These are phyloP conservation scores for Lasiosphaeria miniovina DNA, from an alignment of 495 filamentous ascomycete species.

Conservation along the genomic window DNA sequence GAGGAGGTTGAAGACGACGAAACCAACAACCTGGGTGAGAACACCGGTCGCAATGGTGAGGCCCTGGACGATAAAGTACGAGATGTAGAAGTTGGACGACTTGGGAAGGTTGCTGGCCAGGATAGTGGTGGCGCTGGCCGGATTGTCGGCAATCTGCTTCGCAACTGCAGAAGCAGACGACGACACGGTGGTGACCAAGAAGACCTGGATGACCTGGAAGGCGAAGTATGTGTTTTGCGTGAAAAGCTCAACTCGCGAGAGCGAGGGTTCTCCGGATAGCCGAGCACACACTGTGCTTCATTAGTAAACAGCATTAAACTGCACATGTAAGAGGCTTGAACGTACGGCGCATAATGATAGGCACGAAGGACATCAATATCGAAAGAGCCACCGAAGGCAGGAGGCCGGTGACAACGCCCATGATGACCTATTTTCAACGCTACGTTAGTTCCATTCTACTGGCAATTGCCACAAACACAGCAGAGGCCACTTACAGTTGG, in stretches of 20 bases:
- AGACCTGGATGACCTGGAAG: conserved; percentile 95
- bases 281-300: conserved; percentile 59
- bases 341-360: conserved; percentile 66
- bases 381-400: conserved; percentile 77
- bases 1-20: conserved; percentile 73
- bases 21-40: conserved; percentile 72
- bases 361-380: conserved; percentile 85
- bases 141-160: conserved; percentile 60
- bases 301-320: conserved; percentile 9
- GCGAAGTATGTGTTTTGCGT: conserved; percentile 91
- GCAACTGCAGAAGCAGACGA: conserved; percentile 69
- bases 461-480: not conserved
- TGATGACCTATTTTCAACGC: conserved; percentile 40
- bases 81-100: conserved; percentile 90
- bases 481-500: conserved; percentile 39
- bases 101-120: conserved; percentile 74
- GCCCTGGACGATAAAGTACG: conserved; percentile 92
- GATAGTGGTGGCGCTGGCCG: conserved; percentile 56
- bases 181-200: conserved; percentile 79
- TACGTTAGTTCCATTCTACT: conserved; percentile 2
- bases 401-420: conserved; percentile 82
- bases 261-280: conserved; percentile 72
- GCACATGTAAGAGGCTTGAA: conserved; percentile 12
- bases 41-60: conserved; percentile 74
- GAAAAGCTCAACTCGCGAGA: conserved; percentile 76